Evolutionary conservation across 1,139 yeast species (phyloP).

Genomic region (Scheffersomyces titani): DNA sequence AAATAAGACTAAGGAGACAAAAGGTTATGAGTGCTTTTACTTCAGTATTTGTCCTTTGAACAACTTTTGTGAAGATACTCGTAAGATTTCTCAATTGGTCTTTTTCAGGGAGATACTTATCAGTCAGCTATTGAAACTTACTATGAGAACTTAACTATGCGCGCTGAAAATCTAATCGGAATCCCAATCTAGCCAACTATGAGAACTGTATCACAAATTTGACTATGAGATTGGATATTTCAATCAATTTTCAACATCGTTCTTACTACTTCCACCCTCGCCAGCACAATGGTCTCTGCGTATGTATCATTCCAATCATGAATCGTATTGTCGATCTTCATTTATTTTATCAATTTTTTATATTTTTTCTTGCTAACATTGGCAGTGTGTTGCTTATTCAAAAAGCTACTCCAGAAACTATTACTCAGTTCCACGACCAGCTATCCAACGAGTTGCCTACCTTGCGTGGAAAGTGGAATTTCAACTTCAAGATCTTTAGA

Average conservation of each 20-base stretch:
- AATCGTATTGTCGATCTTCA: not conserved
- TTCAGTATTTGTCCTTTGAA: not conserved
- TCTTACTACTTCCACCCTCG: not conserved
- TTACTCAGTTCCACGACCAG: conserved; percentile 66
- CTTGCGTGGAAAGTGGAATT: conserved; percentile 61
- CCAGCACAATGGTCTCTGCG: conserved; percentile 28
- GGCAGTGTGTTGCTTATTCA: conserved; percentile 52
- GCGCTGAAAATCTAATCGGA: not conserved
- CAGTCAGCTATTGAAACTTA: not conserved
- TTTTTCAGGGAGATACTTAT: not conserved
- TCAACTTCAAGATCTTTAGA: conserved; percentile 63
- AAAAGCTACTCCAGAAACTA: conserved; percentile 63
- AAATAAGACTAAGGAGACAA: not conserved
- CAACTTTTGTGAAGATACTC: too few relatives aligned
- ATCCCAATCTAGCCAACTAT: not conserved
- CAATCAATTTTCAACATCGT: not conserved
- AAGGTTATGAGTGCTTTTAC: too few relatives aligned
- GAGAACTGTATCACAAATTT: not conserved
- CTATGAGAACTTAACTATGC: not conserved
- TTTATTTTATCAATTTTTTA: not conserved
- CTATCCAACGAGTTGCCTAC: conserved; percentile 65
- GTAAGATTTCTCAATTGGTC: not conserved
- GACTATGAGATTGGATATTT: not conserved
- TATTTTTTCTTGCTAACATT: conserved; percentile 7
- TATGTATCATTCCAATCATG: conserved; percentile 15